Evolutionary conservation across 352 stramenopile species (phyloP), one percentile per base, ranked within the genome.

Genomic region (Pythium brachiatum): DNA sequence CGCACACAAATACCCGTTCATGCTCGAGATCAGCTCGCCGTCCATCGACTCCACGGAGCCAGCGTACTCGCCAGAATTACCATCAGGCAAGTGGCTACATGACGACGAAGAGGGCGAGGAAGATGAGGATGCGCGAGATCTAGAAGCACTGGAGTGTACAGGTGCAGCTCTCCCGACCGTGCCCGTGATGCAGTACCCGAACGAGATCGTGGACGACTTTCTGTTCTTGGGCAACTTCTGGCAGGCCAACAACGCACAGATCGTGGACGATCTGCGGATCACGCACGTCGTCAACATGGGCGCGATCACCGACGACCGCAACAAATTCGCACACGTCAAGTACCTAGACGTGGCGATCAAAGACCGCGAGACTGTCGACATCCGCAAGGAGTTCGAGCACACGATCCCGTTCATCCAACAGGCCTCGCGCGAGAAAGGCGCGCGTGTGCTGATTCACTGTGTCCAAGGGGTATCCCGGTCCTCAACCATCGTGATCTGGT

Each of bases 391-490:
- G 43, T 88, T 92, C 53, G 70, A 62, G 12, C 67, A 69, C 8
- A 80, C 69, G 2, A 68, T 82, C 11, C 68, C 70, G 34, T 92
- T 89, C 54, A 90, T 92, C 48, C 68, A 85, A 16, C 67, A 64
- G 9, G 78, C 73, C 18, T 63, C 71, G 6, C 39, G 57, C 16
- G 25, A 57, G 16, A 60, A 72, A 27, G 60, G 56, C 25, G 64
- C 46, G 4, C 81, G 81, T 20, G 85, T 94, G 54, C 76, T 94
- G n/a, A 76, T 94, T 20, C 81, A 94, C 64, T 94, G 85, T 48
- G 78, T 91, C n/a, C 83, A 90, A 62, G 85, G 85, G 18, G 74
- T 94, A 11, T 94, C 85, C 16, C 79, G 82, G 26, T 92, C 85
- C 29, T 85, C 81, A 26, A 88, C 85, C 8, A 79, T 92, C 39